A percentile compares a stretch with the other conserved stretches of the same genome.
These are phyloP conservation scores for Halophytophthora batemanensis DNA, from an alignment of 352 stramenopile genomes.

Conservation along the genomic window DNA sequence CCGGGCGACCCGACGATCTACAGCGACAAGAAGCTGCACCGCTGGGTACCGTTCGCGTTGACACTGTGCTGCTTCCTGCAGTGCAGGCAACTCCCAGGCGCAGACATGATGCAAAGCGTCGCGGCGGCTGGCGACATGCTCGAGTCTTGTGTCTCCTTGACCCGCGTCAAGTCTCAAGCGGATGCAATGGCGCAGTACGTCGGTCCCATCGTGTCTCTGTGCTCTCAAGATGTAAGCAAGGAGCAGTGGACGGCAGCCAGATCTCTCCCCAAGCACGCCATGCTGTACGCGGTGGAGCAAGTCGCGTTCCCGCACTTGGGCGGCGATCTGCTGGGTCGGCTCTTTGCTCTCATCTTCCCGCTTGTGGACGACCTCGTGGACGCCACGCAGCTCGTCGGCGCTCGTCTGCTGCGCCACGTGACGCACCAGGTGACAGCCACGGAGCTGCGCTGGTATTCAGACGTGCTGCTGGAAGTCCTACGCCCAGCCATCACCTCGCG, in stretches of 20 bases:
- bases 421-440: slow-evolving; percentile 58
- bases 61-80: slow-evolving; percentile 32
- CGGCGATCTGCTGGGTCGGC: slow-evolving; percentile 64
- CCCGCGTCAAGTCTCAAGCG: slow-evolving; percentile 3
- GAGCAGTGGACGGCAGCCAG: slow-evolving; percentile 54
- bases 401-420: slow-evolving; percentile 58
- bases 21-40: slow-evolving; percentile 16
- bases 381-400: slow-evolving; percentile 58
- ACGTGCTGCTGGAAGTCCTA: slow-evolving; percentile 77
- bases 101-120: slow-evolving; percentile 23
- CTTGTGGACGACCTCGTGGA: slow-evolving; percentile 73
- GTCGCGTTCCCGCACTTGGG: slow-evolving; percentile 58
- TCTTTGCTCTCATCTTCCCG: slow-evolving; percentile 76
- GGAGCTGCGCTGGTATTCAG: slow-evolving; percentile 78
- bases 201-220: slow-evolving; percentile 38
- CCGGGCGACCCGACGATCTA: not conserved
- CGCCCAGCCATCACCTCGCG: slow-evolving; percentile 58
- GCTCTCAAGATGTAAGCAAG: slow-evolving; percentile 54
- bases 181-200: slow-evolving; percentile 31
- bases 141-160: slow-evolving; percentile 16
- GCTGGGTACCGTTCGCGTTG: slow-evolving; percentile 41
- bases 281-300: slow-evolving; percentile 52
- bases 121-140: slow-evolving; percentile 21
- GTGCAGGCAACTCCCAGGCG: slow-evolving; percentile 20
- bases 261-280: slow-evolving; percentile 51